Conservation (phyloP, 164 flowering plant genomes). For the Buxus sempervirens region DNA sequence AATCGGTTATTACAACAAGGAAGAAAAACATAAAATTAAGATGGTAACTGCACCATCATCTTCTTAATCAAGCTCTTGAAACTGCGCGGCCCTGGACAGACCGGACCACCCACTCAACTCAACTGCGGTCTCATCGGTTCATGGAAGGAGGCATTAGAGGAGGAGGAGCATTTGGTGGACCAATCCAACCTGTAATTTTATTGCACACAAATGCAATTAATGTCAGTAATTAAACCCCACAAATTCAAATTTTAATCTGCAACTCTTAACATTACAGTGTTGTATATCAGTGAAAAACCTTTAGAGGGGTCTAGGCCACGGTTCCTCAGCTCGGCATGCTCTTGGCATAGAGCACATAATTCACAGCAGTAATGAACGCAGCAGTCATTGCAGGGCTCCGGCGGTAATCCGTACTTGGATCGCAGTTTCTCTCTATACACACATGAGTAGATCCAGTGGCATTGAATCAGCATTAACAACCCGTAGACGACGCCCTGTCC, state of each 20-base stretch:
- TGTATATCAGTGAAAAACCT: constrained; percentile 11
- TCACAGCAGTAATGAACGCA: constrained; percentile 35
- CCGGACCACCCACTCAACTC: background rate
- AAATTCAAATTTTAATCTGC: too few species aligned
- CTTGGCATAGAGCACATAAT: constrained; percentile 36
- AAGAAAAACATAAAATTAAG: too few species aligned
- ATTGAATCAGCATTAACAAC: constrained; percentile 11
- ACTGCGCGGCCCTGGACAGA: background rate
- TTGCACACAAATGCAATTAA: too few species aligned
- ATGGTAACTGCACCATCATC: too few species aligned
- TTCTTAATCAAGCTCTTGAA: background rate
- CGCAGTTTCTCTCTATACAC: constrained; percentile 24
- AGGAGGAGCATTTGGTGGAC: constrained; percentile 9
- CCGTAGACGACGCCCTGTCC: constrained; percentile 15
- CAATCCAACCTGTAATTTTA: constrained; percentile 16
- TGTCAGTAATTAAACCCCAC: too few species aligned
- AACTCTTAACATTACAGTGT: too few species aligned
- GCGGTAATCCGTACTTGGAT: constrained; percentile 21
- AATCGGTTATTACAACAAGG: background rate
- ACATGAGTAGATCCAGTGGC: constrained; percentile 28
- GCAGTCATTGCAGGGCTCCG: constrained; percentile 25
- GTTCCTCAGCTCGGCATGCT: constrained; percentile 26
- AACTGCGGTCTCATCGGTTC: background rate
- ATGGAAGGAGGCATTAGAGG: constrained; percentile 12
- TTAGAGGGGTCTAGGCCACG: constrained; percentile 32